Conservation (phyloP, 495 filamentous ascomycete species). For the Penicillium lividum region DNA sequence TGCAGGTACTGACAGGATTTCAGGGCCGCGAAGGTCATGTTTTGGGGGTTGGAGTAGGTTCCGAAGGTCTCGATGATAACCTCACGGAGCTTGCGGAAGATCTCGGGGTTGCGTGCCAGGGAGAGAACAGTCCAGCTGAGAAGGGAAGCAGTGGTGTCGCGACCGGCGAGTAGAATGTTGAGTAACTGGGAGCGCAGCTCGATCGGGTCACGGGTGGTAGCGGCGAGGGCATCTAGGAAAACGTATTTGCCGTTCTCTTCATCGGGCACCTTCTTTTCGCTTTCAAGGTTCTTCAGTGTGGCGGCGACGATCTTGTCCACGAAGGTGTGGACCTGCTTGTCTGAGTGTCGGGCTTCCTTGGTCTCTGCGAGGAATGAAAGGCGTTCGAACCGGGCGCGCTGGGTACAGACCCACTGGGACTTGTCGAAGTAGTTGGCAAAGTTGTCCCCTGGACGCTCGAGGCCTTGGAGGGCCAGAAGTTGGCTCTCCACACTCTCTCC, state of each 20-base stretch:
- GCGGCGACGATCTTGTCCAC: slow-evolving; percentile 49
- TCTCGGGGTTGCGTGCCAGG: slow-evolving; percentile 48
- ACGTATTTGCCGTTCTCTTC: slow-evolving; percentile 33
- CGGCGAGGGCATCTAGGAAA: slow-evolving; percentile 43
- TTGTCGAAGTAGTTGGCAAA: slow-evolving; percentile 47
- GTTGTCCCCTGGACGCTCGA: slow-evolving; percentile 27
- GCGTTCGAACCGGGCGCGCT: slow-evolving; percentile 50
- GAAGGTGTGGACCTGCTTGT: slow-evolving; percentile 50
- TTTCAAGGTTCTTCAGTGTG: slow-evolving; percentile 26
- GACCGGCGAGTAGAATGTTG: slow-evolving; percentile 50
- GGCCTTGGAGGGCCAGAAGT: slow-evolving; percentile 29
- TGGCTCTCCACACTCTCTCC: slow-evolving; percentile 55
- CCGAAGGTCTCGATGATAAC: slow-evolving; percentile 51
- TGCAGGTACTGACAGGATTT: slow-evolving; percentile 53
- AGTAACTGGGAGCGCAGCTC: slow-evolving; percentile 61
- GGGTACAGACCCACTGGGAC: slow-evolving; percentile 38
- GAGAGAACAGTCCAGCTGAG: slow-evolving; percentile 66
- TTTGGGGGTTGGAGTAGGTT: slow-evolving; percentile 32
- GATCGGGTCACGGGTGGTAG: slow-evolving; percentile 40
- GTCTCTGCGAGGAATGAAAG: slow-evolving; percentile 53
- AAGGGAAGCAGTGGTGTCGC: slow-evolving; percentile 64
- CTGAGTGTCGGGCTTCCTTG: slow-evolving; percentile 45
- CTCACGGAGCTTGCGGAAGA: slow-evolving; percentile 52
- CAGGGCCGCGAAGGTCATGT: slow-evolving; percentile 41
- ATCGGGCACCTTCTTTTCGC: slow-evolving; percentile 19